Conservation (phyloP, 1,284 basidiomycete species). For the Taiwanofungus camphoratus region DNA sequence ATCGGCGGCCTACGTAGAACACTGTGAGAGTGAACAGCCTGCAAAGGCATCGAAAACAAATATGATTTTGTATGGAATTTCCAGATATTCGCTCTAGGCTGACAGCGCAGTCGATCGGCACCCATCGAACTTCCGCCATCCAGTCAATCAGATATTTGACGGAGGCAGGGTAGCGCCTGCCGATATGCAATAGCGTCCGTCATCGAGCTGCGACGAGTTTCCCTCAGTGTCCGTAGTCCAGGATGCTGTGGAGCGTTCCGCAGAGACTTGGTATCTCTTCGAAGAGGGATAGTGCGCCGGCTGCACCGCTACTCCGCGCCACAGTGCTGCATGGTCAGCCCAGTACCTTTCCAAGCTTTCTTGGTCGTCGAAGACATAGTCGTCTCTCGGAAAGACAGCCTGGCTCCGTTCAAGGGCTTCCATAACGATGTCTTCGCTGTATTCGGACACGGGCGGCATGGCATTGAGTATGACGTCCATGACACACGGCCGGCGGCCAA, state of each 20-base stretch:
- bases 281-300: constrained; percentile 15
- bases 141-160: too few relatives aligned
- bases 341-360: constrained; percentile 33
- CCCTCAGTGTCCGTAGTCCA: constrained; percentile 27
- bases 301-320: constrained; percentile 19
- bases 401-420: constrained; percentile 24
- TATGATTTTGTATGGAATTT: too few relatives aligned
- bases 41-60: too few relatives aligned
- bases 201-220: background rate
- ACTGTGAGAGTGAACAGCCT: too few relatives aligned
- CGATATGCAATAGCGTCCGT: too few relatives aligned
- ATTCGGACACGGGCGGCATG: constrained; percentile 15
- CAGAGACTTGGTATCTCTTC: constrained; percentile 36
- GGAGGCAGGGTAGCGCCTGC: too few relatives aligned
- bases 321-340: constrained; percentile 32
- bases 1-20: too few relatives aligned
- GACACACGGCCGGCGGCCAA: constrained; percentile 19
- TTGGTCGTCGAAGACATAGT: constrained; percentile 25
- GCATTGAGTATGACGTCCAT: constrained; percentile 27
- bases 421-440: constrained; percentile 23
- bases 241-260: constrained; percentile 39
- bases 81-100: too few relatives aligned
- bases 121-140: too few relatives aligned
- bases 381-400: constrained; percentile 17
- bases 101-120: too few relatives aligned